Conservation (phyloP, 2,329 filamentous ascomycete species). For the Metarhizium brunneum region DNA sequence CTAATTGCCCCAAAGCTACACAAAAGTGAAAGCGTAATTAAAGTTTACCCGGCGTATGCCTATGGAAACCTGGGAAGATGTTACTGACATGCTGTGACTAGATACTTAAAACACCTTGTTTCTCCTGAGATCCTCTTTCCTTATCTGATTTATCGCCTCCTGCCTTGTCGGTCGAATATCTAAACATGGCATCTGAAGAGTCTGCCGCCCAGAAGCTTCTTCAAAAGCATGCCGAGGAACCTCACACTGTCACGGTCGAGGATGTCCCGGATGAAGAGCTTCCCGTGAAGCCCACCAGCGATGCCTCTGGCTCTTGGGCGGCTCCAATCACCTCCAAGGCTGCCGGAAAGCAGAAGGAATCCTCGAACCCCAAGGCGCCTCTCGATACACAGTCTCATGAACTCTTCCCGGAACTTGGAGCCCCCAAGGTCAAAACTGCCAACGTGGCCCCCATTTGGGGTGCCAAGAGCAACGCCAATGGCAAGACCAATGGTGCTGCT, state of each 20-base stretch:
- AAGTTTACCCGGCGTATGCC: background rate
- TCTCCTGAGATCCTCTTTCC: background rate
- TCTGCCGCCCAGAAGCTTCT: slow-evolving; percentile 54
- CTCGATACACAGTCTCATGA: slow-evolving; percentile 85
- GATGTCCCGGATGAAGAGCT: slow-evolving; percentile 76
- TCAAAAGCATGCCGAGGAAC: slow-evolving; percentile 48
- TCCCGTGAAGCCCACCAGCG: slow-evolving; percentile 40
- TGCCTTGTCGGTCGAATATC: background rate
- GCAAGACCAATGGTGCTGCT: slow-evolving; percentile 44
- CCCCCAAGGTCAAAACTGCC: slow-evolving; percentile 55
- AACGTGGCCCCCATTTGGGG: slow-evolving; percentile 70
- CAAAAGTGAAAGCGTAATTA: background rate
- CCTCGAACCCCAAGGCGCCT: slow-evolving; percentile 29
- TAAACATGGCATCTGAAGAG: slow-evolving; percentile 38
- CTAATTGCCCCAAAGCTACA: background rate
- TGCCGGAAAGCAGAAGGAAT: slow-evolving; percentile 58
- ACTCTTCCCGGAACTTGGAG: slow-evolving; percentile 84
- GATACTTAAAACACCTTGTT: background rate
- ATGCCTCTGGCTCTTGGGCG: slow-evolving; percentile 36
- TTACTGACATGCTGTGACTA: background rate
- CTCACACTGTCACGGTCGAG: slow-evolving; percentile 62
- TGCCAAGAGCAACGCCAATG: slow-evolving; percentile 49
- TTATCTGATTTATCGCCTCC: background rate
- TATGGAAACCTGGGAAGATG: background rate
- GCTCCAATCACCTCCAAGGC: slow-evolving; percentile 51